Conservation (phyloP, 2,329 filamentous ascomycete species). For the Botrytis sinoallii region DNA sequence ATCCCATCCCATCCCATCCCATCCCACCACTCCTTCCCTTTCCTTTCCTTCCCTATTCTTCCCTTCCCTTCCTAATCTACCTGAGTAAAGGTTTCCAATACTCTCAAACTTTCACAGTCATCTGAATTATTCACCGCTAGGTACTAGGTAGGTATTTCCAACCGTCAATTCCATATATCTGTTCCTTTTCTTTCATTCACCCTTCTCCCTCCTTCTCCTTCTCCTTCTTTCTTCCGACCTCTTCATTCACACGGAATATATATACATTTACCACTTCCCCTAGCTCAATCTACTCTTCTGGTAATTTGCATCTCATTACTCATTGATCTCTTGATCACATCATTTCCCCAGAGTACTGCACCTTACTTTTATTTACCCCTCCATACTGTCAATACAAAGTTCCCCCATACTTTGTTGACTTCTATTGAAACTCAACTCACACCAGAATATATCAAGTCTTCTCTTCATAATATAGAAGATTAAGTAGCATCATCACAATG, state of each 20-base stretch:
- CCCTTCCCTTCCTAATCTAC: neutral
- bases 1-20: no score
- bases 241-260: neutral
- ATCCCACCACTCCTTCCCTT: no score
- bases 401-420: neutral
- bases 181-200: neutral
- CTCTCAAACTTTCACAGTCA: neutral
- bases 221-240: neutral
- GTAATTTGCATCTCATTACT: neutral
- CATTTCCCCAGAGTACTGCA: constrained; percentile 12
- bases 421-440: neutral
- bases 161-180: neutral
- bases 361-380: neutral
- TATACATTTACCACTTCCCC: neutral
- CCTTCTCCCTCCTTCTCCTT: neutral
- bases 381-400: neutral
- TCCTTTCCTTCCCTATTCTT: no score
- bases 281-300: neutral
- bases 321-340: constrained; percentile 2
- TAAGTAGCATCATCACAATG: constrained; percentile 45
- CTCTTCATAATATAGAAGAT: neutral
- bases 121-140: neutral
- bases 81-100: neutral
- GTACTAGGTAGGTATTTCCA: neutral
- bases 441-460: neutral